Evolutionary conservation across 257 asterid species (phyloP).

Genomic region (Voacanga thouarsii): DNA sequence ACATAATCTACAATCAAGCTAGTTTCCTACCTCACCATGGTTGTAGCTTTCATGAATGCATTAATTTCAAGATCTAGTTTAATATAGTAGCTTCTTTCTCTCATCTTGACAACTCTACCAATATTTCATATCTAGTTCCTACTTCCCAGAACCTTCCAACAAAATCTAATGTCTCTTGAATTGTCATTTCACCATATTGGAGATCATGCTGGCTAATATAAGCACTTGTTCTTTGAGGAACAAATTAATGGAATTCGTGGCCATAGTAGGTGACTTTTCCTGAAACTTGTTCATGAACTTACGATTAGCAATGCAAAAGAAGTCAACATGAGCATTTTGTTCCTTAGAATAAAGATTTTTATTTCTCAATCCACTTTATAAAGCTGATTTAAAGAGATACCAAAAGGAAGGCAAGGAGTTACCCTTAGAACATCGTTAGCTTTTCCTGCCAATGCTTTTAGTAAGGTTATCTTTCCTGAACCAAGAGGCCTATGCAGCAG

Average conservation of each 20-base stretch:
- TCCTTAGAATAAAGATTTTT: too few species aligned
- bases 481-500: slow-evolving; percentile 90
- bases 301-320: too few species aligned
- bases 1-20: slow-evolving; percentile 78
- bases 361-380: neutral
- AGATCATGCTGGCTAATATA: too few species aligned
- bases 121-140: slow-evolving; percentile 75
- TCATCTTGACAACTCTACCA: slow-evolving; percentile 57
- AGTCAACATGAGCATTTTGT: too few species aligned
- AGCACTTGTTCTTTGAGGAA: too few species aligned
- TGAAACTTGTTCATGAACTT: too few species aligned
- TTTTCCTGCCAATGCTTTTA: slow-evolving; percentile 78
- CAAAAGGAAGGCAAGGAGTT: neutral
- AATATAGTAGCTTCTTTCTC: slow-evolving; percentile 53
- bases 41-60: slow-evolving; percentile 78
- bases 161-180: too few species aligned
- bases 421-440: slow-evolving; percentile 72
- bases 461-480: slow-evolving; percentile 80
- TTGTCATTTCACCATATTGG: too few species aligned
- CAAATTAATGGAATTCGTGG: too few species aligned
- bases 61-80: slow-evolving; percentile 68
- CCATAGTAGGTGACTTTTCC: too few species aligned
- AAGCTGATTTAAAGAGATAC: neutral
- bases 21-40: slow-evolving; percentile 69
- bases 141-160: too few species aligned